phyloP scores from a whole-genome alignment of 257 asterid species.

The Fraxinus anomala region DNA sequence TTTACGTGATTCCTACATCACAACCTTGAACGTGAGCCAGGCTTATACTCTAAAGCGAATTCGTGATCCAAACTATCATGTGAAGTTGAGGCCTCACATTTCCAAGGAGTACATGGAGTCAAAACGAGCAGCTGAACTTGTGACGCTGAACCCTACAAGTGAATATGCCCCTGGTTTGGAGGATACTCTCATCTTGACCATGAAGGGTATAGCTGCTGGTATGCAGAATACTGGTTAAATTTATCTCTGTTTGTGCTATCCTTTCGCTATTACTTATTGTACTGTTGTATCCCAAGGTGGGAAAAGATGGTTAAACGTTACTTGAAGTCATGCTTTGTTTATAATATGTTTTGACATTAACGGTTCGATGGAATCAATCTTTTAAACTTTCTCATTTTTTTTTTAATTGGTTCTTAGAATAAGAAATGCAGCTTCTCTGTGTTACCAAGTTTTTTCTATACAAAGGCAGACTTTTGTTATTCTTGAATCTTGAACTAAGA shows the following conservation, averaged over 20 bases:
- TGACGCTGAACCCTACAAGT: slow-evolving; percentile 57
- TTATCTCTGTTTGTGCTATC: neutral
- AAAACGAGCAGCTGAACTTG: slow-evolving; percentile 56
- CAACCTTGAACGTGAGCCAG: slow-evolving; percentile 56
- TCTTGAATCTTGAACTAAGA: too few relatives aligned
- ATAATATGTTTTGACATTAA: too few relatives aligned
- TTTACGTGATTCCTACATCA: slow-evolving; percentile 27
- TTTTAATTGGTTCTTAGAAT: too few relatives aligned
- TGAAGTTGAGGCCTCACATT: slow-evolving; percentile 55
- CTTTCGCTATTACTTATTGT: neutral
- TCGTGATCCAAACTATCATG: slow-evolving; percentile 60
- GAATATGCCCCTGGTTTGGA: slow-evolving; percentile 72
- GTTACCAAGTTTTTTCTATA: too few relatives aligned
- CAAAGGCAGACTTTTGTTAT: too few relatives aligned
- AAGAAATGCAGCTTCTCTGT: too few relatives aligned
- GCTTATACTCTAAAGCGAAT: slow-evolving; percentile 61
- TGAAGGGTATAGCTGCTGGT: slow-evolving; percentile 79
- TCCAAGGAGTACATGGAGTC: slow-evolving; percentile 49
- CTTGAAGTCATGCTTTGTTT: neutral
- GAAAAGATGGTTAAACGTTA: neutral
- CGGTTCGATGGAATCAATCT: too few relatives aligned
- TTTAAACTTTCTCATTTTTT: too few relatives aligned
- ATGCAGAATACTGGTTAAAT: slow-evolving; percentile 55
- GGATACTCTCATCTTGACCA: slow-evolving; percentile 69
- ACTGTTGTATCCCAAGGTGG: neutral